Percentiles rank a stretch among this genome's conserved stretches.
Evolutionary conservation across 768 basidiomycete species (phyloP).

Genomic region (Postia placenta): DNA sequence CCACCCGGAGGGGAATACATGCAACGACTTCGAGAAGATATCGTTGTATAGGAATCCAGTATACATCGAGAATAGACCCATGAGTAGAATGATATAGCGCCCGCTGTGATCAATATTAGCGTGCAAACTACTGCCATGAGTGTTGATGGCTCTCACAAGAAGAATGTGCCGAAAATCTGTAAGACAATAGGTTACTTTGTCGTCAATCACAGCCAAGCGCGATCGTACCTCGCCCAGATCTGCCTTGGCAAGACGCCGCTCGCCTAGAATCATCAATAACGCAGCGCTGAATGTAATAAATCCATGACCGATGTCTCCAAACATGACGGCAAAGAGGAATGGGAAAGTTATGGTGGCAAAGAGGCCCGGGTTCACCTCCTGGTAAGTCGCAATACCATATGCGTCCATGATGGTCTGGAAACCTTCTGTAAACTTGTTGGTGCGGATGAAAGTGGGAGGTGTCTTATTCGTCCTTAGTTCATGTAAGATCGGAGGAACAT

Average conservation of each 20-base stretch:
- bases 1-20: conserved; percentile 89
- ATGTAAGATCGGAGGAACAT: conserved; percentile 85
- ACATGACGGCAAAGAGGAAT: conserved; percentile 99
- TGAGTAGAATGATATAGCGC: conserved; percentile 96
- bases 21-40: conserved; percentile 90
- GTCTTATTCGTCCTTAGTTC: conserved; percentile 86
- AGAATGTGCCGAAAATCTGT: conserved; percentile 83
- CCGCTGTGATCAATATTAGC: conserved; percentile 47
- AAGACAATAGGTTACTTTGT: neutral
- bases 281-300: conserved; percentile 74
- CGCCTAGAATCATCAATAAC: conserved; percentile 79
- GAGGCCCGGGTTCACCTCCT: conserved; percentile 95
- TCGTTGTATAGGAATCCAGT: conserved; percentile 99
- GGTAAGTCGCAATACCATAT: conserved; percentile 91
- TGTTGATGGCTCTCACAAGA: conserved; percentile 60
- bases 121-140: conserved; percentile 2
- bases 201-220: neutral
- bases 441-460: conserved; percentile 92
- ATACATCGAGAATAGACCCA: conserved; percentile 97
- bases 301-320: conserved; percentile 98
- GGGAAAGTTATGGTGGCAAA: conserved; percentile 94
- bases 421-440: conserved; percentile 93
- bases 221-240: conserved; percentile 67
- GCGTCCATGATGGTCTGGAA: conserved; percentile 99
- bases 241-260: conserved; percentile 68